These are phyloP conservation scores for Cystobasidium slooffiae DNA, from an alignment of 1,284 basidiomycete genomes.

Conservation along the genomic window DNA sequence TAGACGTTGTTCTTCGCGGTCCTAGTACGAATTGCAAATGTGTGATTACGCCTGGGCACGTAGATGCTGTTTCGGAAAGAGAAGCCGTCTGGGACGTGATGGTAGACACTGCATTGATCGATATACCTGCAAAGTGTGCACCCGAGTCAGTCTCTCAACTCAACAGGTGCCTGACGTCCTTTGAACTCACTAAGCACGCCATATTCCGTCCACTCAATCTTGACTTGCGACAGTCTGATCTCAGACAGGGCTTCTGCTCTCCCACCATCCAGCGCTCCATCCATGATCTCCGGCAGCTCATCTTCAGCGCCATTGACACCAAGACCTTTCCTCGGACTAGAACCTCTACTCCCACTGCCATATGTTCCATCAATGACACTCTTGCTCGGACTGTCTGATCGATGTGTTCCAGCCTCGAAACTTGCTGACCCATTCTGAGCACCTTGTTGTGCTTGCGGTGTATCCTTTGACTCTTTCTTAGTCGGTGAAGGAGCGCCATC, in stretches of 20 bases:
- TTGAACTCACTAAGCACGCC: conserved; percentile 8
- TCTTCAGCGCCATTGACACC: not conserved
- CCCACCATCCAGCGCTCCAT: not conserved
- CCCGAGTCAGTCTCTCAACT: not conserved
- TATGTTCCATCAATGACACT: conserved; percentile 25
- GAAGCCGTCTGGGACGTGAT: conserved; percentile 7
- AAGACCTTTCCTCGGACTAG: conserved; percentile 20
- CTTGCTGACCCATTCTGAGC: not conserved
- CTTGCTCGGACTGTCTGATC: conserved; percentile 23
- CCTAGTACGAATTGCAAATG: not conserved
- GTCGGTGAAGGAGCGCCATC: conserved; percentile 19
- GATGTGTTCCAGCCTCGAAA: conserved; percentile 2
- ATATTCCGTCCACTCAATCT: conserved; percentile 27
- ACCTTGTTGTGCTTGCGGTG: not conserved
- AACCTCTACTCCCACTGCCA: conserved; percentile 17
- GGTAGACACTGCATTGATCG: not conserved
- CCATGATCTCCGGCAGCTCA: conserved; percentile 22
- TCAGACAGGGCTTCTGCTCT: conserved; percentile 8
- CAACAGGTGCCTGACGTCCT: too few relatives aligned
- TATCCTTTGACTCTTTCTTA: conserved; percentile 1
- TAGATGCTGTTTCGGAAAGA: not conserved
- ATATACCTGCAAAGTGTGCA: not conserved
- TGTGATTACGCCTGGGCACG: conserved; percentile 2
- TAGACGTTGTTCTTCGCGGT: not conserved
- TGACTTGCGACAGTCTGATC: conserved; percentile 16